Evolutionary conservation across 78 protist species (phyloP).

Genomic region (Andalucia godoyi): DNA sequence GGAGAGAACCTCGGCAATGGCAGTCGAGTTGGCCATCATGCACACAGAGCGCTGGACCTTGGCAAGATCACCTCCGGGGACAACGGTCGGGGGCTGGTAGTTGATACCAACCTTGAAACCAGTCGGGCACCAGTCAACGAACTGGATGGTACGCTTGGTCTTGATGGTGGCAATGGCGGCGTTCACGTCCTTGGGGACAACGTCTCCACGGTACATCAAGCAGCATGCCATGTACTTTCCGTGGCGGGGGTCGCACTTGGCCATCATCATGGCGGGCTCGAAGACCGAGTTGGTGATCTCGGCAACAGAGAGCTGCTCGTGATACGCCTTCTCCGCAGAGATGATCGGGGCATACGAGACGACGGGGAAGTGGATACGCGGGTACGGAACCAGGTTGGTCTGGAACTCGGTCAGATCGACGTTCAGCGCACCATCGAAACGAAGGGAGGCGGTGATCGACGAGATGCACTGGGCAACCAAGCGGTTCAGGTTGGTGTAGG

Average conservation of each 20-base stretch:
- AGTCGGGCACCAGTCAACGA: slow-evolving; percentile 97
- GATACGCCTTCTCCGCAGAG: slow-evolving; percentile 94
- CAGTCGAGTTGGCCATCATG: slow-evolving; percentile 93
- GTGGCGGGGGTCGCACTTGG: slow-evolving; percentile 96
- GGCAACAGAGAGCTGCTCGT: slow-evolving; percentile 90
- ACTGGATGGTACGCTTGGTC: slow-evolving; percentile 93
- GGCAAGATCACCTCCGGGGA: slow-evolving; percentile 96
- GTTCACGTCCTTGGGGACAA: slow-evolving; percentile 97
- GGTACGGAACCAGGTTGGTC: slow-evolving; percentile 96
- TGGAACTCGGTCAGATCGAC: slow-evolving; percentile 98
- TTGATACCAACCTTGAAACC: slow-evolving; percentile 96
- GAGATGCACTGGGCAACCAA: slow-evolving; percentile 91
- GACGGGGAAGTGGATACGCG: slow-evolving; percentile 90
- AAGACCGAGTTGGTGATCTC: slow-evolving; percentile 94
- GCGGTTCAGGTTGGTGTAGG: slow-evolving; percentile 97
- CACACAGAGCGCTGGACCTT: slow-evolving; percentile 91
- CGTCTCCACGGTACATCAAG: slow-evolving; percentile 97
- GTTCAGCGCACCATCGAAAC: slow-evolving; percentile 96
- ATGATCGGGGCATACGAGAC: slow-evolving; percentile 93
- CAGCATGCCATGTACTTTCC: slow-evolving; percentile 99
- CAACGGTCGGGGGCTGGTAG: slow-evolving; percentile 90
- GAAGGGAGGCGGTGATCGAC: slow-evolving; percentile 93
- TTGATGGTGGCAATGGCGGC: slow-evolving; percentile 92
- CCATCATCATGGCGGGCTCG: slow-evolving; percentile 93
- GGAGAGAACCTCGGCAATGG: slow-evolving; percentile 91